phyloP scores from a whole-genome alignment of 2,329 filamentous ascomycete genomes.

The Mycosphaerella arachidis region DNA sequence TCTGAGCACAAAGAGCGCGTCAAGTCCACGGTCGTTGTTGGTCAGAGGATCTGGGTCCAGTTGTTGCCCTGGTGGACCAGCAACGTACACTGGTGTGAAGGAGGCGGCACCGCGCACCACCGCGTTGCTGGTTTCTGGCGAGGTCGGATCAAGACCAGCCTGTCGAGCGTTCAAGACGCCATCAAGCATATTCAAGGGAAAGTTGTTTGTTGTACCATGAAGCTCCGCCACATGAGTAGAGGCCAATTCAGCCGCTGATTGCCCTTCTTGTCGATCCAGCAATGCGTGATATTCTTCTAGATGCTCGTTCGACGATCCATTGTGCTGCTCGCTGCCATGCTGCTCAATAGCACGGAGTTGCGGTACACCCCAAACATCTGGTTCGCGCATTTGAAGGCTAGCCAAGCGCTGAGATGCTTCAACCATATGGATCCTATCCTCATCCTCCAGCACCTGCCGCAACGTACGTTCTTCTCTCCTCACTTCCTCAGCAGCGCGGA shows the following conservation, averaged over 20 bases:
- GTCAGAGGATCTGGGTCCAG: constrained; percentile 14
- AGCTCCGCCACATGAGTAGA: neutral
- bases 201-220: constrained; percentile 10
- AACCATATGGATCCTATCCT: constrained; percentile 24
- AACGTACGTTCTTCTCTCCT: constrained; percentile 33
- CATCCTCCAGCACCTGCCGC: constrained; percentile 30
- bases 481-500: constrained; percentile 40
- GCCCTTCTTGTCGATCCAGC: constrained; percentile 26
- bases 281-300: constrained; percentile 31
- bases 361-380: constrained; percentile 34
- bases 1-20: constrained; percentile 17
- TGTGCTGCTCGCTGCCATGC: neutral
- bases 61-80: constrained; percentile 15
- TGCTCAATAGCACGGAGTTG: neutral
- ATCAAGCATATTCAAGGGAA: constrained; percentile 2
- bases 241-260: neutral
- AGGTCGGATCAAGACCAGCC: neutral
- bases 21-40: constrained; percentile 19
- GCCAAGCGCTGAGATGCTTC: constrained; percentile 14
- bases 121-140: neutral
- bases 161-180: neutral
- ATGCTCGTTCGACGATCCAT: constrained; percentile 8
- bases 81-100: neutral
- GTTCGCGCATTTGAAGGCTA: constrained; percentile 20
- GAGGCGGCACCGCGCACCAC: no score